These are phyloP conservation scores for Fusarium udum DNA, from an alignment of 2,329 filamentous ascomycete genomes.

Conservation along the genomic window DNA sequence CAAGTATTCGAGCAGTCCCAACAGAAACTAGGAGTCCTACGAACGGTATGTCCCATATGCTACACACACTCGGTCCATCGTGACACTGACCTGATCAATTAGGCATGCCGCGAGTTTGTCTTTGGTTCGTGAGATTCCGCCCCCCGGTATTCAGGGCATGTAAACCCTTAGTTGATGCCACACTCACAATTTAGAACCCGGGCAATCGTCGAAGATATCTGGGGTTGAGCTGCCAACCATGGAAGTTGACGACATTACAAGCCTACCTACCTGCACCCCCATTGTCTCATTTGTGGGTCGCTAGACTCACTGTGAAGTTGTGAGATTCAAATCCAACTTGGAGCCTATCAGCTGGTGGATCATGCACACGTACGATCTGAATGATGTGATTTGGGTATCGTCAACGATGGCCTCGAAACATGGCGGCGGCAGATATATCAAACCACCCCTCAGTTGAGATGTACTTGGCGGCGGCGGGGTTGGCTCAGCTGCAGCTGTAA, in stretches of 20 bases:
- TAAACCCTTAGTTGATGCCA: constrained; percentile 41
- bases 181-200: constrained; percentile 29
- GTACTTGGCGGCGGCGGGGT: constrained; percentile 34
- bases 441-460: constrained; percentile 34
- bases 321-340: constrained; percentile 23
- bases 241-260: constrained; percentile 31
- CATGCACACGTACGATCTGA: constrained; percentile 38
- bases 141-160: constrained; percentile 35
- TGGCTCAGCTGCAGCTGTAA: constrained; percentile 14
- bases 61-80: neutral
- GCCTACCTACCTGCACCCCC: constrained; percentile 26
- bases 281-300: constrained; percentile 26
- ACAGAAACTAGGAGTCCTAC: constrained; percentile 75
- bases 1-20: constrained; percentile 85
- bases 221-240: constrained; percentile 27
- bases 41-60: constrained; percentile 60
- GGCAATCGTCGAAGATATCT: constrained; percentile 12
- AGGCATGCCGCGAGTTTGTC: constrained; percentile 54
- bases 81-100: constrained; percentile 29
- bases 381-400: constrained; percentile 42
- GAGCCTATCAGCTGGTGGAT: constrained; percentile 36
- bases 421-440: constrained; percentile 37
- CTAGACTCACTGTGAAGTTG: constrained; percentile 20
- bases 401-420: constrained; percentile 39
- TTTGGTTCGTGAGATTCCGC: constrained; percentile 31